A percentile compares a stretch with the other conserved stretches of the same genome.
Conservation (phyloP, 192 early-diverging fungal genomes). For the Coemansia sp. region DNA sequence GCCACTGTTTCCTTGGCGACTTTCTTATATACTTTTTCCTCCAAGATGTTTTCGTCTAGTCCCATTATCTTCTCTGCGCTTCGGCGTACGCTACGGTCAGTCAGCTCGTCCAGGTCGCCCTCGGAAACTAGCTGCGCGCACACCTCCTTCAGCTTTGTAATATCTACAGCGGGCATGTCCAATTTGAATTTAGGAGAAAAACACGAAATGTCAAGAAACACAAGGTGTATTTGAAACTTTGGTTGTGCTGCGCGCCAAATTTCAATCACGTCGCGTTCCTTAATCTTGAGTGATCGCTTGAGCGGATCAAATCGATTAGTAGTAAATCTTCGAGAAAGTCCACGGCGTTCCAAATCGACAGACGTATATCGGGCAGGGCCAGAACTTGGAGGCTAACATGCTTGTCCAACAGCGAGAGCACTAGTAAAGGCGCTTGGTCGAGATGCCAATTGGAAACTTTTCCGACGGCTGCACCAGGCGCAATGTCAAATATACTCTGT, state of each 20-base stretch:
- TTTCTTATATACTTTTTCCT: conserved; percentile 36
- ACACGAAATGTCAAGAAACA: neutral
- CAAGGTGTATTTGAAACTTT: neutral
- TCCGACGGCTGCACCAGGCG: no score
- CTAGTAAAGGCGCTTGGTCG: no score
- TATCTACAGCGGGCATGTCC: conserved; percentile 22
- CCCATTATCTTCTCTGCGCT: conserved; percentile 34
- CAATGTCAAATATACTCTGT: no score
- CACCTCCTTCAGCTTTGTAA: conserved; percentile 16
- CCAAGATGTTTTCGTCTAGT: conserved; percentile 30
- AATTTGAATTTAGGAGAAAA: neutral
- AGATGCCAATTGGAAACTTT: no score
- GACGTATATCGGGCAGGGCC: no score
- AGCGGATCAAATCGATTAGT: neutral
- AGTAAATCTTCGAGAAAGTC: neutral
- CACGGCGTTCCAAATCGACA: no score
- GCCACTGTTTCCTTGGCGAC: conserved; percentile 31
- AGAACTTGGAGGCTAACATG: no score
- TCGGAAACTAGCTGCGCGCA: conserved; percentile 34
- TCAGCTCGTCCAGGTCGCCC: conserved; percentile 42
- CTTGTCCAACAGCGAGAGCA: no score
- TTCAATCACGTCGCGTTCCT: conserved; percentile 4
- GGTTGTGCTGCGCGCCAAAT: conserved; percentile 3
- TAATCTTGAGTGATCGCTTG: neutral
- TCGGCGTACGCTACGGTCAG: conserved; percentile 37